Percentiles rank a stretch among this genome's conserved stretches.
Evolutionary conservation across 1,284 basidiomycete genomes (phyloP).

Genomic region (Austroboletus novae-zelandiae): DNA sequence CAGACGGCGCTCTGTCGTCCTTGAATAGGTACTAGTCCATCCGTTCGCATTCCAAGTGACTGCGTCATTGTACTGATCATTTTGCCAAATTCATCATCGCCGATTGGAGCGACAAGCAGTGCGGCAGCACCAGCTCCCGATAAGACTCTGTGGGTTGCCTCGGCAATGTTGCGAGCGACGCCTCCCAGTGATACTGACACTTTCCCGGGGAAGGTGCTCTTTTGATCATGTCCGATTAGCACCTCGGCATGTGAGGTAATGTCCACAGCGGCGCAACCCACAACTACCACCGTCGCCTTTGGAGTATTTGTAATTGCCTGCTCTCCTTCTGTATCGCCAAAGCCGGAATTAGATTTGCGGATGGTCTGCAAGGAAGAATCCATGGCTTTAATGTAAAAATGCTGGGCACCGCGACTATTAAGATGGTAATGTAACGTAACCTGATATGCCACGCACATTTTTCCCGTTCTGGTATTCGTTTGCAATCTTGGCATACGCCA

Average conservation of each 20-base stretch:
- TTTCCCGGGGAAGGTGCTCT: constrained; percentile 81
- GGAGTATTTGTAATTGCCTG: not conserved
- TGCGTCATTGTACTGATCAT: constrained; percentile 58
- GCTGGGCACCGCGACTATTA: constrained; percentile 11
- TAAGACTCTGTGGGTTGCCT: constrained; percentile 72
- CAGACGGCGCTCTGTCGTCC: constrained; percentile 71
- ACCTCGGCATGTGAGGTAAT: constrained; percentile 60
- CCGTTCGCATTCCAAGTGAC: constrained; percentile 72
- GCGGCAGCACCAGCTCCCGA: constrained; percentile 34
- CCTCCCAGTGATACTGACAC: constrained; percentile 82
- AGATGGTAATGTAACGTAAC: not conserved
- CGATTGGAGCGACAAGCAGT: constrained; percentile 63
- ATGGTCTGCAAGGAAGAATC: not conserved
- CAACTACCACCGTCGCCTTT: constrained; percentile 53
- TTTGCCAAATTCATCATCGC: constrained; percentile 68
- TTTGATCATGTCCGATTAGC: constrained; percentile 31
- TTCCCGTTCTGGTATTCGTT: constrained; percentile 11
- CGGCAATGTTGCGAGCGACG: constrained; percentile 92
- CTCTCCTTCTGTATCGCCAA: not conserved
- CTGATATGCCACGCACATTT: constrained; percentile 17
- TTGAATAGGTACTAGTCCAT: constrained; percentile 61
- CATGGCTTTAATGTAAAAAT: constrained; percentile 3
- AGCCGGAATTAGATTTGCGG: not conserved
- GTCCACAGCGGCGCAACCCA: constrained; percentile 87
- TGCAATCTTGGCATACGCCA: constrained; percentile 66